phyloP scores from a whole-genome alignment of 129 eudicot genomes.

The Artemisia annua region DNA sequence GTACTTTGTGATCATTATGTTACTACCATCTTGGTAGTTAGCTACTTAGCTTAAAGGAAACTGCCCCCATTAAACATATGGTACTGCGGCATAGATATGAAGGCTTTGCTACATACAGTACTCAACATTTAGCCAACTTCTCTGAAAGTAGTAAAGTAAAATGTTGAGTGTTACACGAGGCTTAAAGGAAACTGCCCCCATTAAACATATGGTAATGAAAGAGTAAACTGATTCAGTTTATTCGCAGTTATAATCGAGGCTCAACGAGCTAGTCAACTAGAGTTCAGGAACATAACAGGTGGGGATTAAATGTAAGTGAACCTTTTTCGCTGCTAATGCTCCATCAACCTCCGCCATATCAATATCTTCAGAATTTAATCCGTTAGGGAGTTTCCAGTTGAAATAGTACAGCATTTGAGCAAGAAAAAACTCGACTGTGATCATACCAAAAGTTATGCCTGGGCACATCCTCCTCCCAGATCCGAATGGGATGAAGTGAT shows the following conservation, averaged over 20 bases:
- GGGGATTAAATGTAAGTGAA: neutral
- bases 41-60: too few species aligned
- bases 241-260: neutral
- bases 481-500: neutral
- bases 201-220: too few species aligned
- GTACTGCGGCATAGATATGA: too few species aligned
- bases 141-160: too few species aligned
- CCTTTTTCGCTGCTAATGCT: neutral
- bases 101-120: too few species aligned
- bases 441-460: constrained; percentile 1
- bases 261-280: neutral
- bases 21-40: too few species aligned
- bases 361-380: neutral
- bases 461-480: neutral
- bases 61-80: too few species aligned
- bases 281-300: neutral
- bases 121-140: too few species aligned
- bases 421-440: neutral
- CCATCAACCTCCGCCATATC: neutral
- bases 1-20: too few species aligned
- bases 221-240: neutral
- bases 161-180: too few species aligned
- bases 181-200: too few species aligned
- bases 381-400: constrained; percentile 7
- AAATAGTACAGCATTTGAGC: constrained; percentile 1